A percentile compares a stretch with the other conserved stretches of the same genome.
Evolutionary conservation across 1,284 basidiomycete genomes (phyloP).

Genomic region (Ganoderma lucidum): DNA sequence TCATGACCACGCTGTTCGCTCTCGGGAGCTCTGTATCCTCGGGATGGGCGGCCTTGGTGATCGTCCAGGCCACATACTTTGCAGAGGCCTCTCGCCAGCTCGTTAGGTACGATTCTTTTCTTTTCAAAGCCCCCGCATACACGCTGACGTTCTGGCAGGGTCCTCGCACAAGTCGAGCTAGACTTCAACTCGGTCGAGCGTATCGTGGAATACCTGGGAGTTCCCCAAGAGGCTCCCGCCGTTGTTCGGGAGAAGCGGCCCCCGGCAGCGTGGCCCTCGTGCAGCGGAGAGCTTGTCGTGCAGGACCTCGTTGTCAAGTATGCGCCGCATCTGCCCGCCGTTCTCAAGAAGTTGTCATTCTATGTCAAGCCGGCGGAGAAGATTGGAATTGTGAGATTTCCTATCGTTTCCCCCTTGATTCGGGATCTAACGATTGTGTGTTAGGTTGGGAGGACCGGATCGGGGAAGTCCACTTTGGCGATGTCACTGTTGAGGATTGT

Average conservation of each 20-base stretch:
- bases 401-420: too few relatives aligned
- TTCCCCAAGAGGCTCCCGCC: slow-evolving; percentile 84
- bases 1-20: slow-evolving; percentile 76
- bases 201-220: slow-evolving; percentile 81
- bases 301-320: slow-evolving; percentile 78
- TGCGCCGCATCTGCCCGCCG: slow-evolving; percentile 75
- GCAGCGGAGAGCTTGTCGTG: slow-evolving; percentile 60
- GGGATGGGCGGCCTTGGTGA: slow-evolving; percentile 83
- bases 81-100: slow-evolving; percentile 73
- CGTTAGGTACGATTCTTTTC: slow-evolving; percentile 54
- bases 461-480: slow-evolving; percentile 79
- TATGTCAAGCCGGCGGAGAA: slow-evolving; percentile 78
- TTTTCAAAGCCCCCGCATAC: neutral
- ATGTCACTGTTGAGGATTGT: slow-evolving; percentile 83
- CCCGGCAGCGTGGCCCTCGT: slow-evolving; percentile 84
- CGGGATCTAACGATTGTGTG: neutral
- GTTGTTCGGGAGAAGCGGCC: slow-evolving; percentile 61
- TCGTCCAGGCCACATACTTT: slow-evolving; percentile 78
- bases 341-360: slow-evolving; percentile 76
- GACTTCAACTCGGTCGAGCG: slow-evolving; percentile 87
- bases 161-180: slow-evolving; percentile 72
- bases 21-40: slow-evolving; percentile 71
- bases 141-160: slow-evolving; percentile 44
- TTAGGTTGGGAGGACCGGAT: slow-evolving; percentile 72
- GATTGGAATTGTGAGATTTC: slow-evolving; percentile 64